Evolutionary conservation across 2,329 filamentous ascomycete species (phyloP), one percentile per base, ranked within the genome.

Genomic region (Acrocalymma vagum): DNA sequence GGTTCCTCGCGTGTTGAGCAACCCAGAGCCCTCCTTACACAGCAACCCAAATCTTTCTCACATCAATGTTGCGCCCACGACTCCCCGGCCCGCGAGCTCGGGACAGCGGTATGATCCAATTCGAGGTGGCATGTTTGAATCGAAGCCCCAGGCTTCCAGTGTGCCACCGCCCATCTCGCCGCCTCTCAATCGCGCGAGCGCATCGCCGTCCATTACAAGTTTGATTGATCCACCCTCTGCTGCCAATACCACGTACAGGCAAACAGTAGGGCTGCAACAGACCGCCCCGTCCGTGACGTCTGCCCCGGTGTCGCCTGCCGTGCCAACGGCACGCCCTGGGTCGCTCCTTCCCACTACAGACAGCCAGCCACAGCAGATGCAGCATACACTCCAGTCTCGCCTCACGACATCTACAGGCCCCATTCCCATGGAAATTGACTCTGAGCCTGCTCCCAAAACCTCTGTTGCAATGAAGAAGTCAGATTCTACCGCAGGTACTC

Each of bases 71-170:
- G 44, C 76, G 68, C 73, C 74, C 9, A 72, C 75, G 33, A 75
- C 75, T 45, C 74, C 76, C 36, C 70, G 78, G 42, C 76, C 73
- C 49, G 67, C 86, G 33, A 85, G 86, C 10, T 88, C 87, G 60
- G 87, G 90, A 28, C 88, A 90, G 61, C 90, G 87, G 59, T 96
- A 94, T 72, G 92, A 96, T 67, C 92, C 92, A 1, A 91, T 96
- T 51, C 83, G 92, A 30, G 89, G 82, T 5, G 81, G 87, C 38
- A 38, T 71, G 48, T 48, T 65, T 55, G 59, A 73, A 60, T 62
- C 68, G 11, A 72, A 72, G 27, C 69, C 73, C 14, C 69, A 62
- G 45, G 70, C 35, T 53, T 75, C 74, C 51, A 76, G 65, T 48
- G 73, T 72, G 17, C 67, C 76, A 14, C 68, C 76, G 14, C 65